Conservation (phyloP, 129 eudicot species). For the Flaveria robusta region DNA sequence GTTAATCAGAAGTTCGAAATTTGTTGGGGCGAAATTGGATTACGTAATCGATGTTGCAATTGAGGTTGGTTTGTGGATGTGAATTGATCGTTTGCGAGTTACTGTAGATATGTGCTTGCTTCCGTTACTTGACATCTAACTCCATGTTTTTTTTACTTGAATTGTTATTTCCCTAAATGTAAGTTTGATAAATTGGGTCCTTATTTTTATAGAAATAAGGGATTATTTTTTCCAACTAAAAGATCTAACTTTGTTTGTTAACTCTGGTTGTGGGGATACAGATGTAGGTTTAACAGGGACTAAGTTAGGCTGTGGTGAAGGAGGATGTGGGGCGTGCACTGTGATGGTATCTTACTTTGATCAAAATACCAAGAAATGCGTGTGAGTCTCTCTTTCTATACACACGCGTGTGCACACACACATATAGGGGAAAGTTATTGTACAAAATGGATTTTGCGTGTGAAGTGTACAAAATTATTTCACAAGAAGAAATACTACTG, state of each 20-base stretch:
- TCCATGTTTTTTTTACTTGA: neutral
- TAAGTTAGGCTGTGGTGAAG: constrained; percentile 97
- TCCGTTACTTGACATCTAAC: neutral
- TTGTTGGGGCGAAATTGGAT: neutral
- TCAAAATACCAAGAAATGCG: constrained; percentile 69
- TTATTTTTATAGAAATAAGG: neutral
- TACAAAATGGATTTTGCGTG: no score
- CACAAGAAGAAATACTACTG: no score
- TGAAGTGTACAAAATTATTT: no score
- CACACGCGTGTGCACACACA: neutral
- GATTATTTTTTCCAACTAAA: neutral
- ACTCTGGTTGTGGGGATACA: constrained; percentile 34
- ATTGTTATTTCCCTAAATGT: neutral
- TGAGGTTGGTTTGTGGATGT: neutral
- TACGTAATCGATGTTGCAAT: neutral
- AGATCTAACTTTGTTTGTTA: constrained; percentile 11
- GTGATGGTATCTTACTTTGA: constrained; percentile 88
- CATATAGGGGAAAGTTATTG: no score
- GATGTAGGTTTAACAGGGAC: constrained; percentile 96
- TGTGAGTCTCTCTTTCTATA: constrained; percentile 57
- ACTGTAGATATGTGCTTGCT: neutral
- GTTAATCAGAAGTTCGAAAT: neutral
- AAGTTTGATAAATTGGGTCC: neutral
- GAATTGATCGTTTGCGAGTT: no score
- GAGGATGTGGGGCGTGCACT: constrained; percentile 99